These are phyloP conservation scores for Phytophthora boehmeriae DNA, from an alignment of 352 stramenopile species.

Conservation along the genomic window DNA sequence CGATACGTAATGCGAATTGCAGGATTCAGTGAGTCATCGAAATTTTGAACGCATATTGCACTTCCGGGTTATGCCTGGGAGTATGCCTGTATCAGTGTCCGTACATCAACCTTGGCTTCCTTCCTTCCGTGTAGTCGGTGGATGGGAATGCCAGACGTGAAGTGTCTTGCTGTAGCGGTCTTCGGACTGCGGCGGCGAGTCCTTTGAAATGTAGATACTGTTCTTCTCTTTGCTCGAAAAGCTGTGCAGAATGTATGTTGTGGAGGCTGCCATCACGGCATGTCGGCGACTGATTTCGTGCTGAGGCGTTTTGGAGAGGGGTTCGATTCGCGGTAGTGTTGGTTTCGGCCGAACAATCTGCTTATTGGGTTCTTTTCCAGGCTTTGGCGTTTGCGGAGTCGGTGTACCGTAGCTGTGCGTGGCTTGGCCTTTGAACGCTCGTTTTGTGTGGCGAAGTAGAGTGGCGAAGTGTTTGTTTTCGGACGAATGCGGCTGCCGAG, in stretches of 20 bases:
- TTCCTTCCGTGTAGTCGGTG: conserved; percentile 26
- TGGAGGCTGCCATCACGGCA: neutral
- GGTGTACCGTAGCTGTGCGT: neutral
- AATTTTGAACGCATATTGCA: conserved; percentile 92
- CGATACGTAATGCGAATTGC: conserved; percentile 91
- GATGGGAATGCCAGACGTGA: conserved; percentile 1
- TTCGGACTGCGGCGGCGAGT: neutral
- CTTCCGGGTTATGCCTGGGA: conserved; percentile 76
- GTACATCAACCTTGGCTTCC: conserved; percentile 25
- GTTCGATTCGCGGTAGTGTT: neutral
- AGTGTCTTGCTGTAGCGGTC: neutral
- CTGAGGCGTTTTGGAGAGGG: neutral
- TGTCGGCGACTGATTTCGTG: neutral
- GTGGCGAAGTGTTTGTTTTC: too few species aligned
- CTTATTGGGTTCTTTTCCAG: neutral
- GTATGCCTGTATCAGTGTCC: conserved; percentile 73
- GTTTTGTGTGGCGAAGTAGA: neutral
- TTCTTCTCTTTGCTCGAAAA: conserved; percentile 1
- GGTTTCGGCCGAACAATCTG: neutral
- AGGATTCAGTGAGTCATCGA: conserved; percentile 91
- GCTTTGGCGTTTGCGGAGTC: neutral
- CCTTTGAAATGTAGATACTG: neutral
- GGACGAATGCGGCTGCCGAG: too few species aligned
- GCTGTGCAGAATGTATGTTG: neutral
- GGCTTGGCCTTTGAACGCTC: neutral